phyloP scores from a whole-genome alignment of 352 stramenopile species.

The Phytophthora tubulina region DNA sequence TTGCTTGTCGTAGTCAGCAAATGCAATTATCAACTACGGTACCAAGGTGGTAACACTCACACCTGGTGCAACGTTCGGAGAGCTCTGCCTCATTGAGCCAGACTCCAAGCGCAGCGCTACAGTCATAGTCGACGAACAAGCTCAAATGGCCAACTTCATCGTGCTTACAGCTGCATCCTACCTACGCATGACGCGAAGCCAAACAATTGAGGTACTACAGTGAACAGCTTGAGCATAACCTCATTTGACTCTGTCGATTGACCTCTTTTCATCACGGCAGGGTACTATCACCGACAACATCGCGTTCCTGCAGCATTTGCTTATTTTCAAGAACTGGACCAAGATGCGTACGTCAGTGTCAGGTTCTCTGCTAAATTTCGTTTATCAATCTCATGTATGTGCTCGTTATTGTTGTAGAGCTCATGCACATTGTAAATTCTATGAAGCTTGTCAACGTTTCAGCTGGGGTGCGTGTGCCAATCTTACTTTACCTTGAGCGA shows the following conservation, averaged over 20 bases:
- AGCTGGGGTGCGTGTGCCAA: conserved; percentile 48
- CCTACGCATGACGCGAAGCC: conserved; percentile 81
- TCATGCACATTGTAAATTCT: conserved; percentile 88
- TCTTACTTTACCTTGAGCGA: conserved; percentile 1
- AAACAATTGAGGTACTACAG: conserved; percentile 68
- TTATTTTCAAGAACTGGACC: conserved; percentile 81
- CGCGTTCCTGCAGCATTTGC: conserved; percentile 81
- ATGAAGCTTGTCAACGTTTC: conserved; percentile 80
- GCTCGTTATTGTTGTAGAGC: conserved; percentile 45
- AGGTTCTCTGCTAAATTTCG: background rate
- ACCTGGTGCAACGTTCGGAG: conserved; percentile 81
- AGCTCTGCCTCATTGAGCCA: conserved; percentile 87
- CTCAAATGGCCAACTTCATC: conserved; percentile 85
- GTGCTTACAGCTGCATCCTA: conserved; percentile 86
- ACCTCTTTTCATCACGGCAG: conserved; percentile 22
- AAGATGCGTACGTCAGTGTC: conserved; percentile 76
- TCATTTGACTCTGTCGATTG: background rate
- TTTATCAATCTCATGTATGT: background rate
- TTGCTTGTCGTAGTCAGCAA: conserved; percentile 43
- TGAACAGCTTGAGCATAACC: background rate
- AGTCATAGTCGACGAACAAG: conserved; percentile 74
- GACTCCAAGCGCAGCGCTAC: conserved; percentile 88
- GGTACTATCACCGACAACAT: conserved; percentile 89
- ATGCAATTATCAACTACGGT: conserved; percentile 55
- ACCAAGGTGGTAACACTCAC: conserved; percentile 79